phyloP scores from a whole-genome alignment of 2,329 filamentous ascomycete species.

The Berkeleyomyces rouxiae region DNA sequence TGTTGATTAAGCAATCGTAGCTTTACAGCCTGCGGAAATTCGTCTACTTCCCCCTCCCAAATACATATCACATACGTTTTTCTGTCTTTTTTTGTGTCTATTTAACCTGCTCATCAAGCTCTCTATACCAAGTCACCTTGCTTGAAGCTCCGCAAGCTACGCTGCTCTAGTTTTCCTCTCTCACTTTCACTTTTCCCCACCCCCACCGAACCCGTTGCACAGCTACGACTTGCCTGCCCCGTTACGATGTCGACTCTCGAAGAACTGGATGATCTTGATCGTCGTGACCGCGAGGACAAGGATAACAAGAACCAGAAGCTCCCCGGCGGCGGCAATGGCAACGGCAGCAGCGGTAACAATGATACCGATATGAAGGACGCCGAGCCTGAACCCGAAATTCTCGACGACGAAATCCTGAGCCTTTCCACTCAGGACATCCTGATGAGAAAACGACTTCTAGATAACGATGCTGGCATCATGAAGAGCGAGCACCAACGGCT shows the following conservation, averaged over 20 bases:
- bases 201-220: background rate
- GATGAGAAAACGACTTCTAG: constrained; percentile 75
- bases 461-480: constrained; percentile 98
- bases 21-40: background rate
- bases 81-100: background rate
- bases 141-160: background rate
- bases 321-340: constrained; percentile 18
- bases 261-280: constrained; percentile 79
- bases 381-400: constrained; percentile 59
- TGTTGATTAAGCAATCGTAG: background rate
- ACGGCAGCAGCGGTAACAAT: constrained; percentile 40
- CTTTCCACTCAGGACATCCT: constrained; percentile 90
- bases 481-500: constrained; percentile 90
- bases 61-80: background rate
- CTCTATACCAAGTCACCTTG: background rate
- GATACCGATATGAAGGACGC: constrained; percentile 90
- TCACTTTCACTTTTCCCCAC: background rate
- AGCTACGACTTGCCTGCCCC: constrained; percentile 18
- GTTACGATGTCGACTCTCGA: constrained; percentile 67
- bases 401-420: constrained; percentile 85
- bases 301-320: constrained; percentile 22
- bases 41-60: background rate
- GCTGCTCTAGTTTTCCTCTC: background rate
- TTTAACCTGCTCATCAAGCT: background rate
- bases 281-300: constrained; percentile 49